Base-by-base conservation (phyloP, 2,329 filamentous ascomycete genomes). In the Lecanosticta acicola region DNA sequence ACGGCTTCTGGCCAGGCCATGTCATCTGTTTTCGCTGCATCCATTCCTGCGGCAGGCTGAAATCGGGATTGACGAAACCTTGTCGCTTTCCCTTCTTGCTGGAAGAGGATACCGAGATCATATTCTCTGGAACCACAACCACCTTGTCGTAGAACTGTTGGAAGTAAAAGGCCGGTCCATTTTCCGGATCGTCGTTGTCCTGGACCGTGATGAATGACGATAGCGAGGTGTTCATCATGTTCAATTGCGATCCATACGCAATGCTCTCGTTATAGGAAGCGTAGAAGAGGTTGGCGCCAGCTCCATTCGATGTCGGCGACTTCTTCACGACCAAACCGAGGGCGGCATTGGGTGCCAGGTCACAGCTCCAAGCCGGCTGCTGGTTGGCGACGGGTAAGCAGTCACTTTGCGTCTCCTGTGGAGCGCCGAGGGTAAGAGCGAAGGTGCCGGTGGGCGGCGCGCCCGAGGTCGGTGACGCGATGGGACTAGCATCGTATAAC, bases 111-210 rank as follows among this genome's bases (percentile, higher is more conserved):
- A 39, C 21, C 8, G 41, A 26, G 13, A 59, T 45, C 18, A 69
- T 64, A 16, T 66, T 59, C 17, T 66, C 62, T 3, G 64, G 62
- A 2, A 80, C 52, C 33, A 85, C 72, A 3, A 84, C 79, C 32
- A 84, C 57, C 59, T 85, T 86, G 60, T 84, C 75, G 57, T 84
- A 84, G 11, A 68, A 62, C 18, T 77, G 66, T 51, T 77, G 74
- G 59, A 85, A 85, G 55, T 82, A 82, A 58, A 76, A 78, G 4
- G 81, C 81, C 11, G 81, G 79, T 1, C 82, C 83, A 50, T 75
- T 70, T 11, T 66, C 65, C 32, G 71, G 68, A 45, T 77, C 75
- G 48, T 79, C 75, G 32, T 74, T 71, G 61, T 85, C 82, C 29
- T 68, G 66, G 34, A 81, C 78, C 24, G 81, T 69, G 17, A 70